These are phyloP conservation scores for Wallemia ichthyophaga DNA, from an alignment of 1,284 basidiomycete genomes.

Conservation along the genomic window DNA sequence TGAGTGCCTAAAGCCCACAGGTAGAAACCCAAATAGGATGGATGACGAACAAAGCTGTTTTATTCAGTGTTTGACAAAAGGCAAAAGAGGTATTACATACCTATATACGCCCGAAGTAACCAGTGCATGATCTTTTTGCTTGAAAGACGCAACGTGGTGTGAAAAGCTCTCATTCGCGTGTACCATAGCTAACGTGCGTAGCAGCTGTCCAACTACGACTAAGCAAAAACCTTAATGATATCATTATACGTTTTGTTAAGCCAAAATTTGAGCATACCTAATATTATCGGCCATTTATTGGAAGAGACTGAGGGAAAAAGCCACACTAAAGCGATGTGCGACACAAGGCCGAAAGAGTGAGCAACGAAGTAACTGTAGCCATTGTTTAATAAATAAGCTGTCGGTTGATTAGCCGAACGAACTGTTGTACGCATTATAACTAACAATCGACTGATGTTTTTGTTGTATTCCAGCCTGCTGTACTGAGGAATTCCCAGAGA, in stretches of 20 bases:
- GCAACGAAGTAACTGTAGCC: slow-evolving; percentile 59
- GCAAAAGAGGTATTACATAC: too few relatives aligned
- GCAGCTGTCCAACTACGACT: slow-evolving; percentile 36
- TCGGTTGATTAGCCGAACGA: neutral
- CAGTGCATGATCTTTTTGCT: slow-evolving; percentile 39
- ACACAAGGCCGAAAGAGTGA: slow-evolving; percentile 41
- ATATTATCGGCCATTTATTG: neutral
- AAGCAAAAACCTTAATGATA: slow-evolving; percentile 30
- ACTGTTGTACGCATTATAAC: too few relatives aligned
- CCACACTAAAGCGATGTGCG: slow-evolving; percentile 45
- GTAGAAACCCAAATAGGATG: slow-evolving; percentile 89
- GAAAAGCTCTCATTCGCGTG: slow-evolving; percentile 80
- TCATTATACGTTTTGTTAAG: too few relatives aligned
- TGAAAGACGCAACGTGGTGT: slow-evolving; percentile 47
- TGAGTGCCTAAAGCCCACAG: slow-evolving; percentile 94
- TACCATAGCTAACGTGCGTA: slow-evolving; percentile 79
- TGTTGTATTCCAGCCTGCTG: slow-evolving; percentile 75
- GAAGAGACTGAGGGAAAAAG: slow-evolving; percentile 18
- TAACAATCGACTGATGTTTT: slow-evolving; percentile 78
- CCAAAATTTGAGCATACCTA: neutral
- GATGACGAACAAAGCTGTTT: slow-evolving; percentile 62
- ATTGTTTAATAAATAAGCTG: slow-evolving; percentile 84
- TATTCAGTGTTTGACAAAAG: too few relatives aligned
- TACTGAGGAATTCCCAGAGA: slow-evolving; percentile 77
- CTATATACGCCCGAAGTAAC: slow-evolving; percentile 61